Evolutionary conservation across 371 early-diverging fungal species (phyloP).

Genomic region (Entomophthora muscae): DNA sequence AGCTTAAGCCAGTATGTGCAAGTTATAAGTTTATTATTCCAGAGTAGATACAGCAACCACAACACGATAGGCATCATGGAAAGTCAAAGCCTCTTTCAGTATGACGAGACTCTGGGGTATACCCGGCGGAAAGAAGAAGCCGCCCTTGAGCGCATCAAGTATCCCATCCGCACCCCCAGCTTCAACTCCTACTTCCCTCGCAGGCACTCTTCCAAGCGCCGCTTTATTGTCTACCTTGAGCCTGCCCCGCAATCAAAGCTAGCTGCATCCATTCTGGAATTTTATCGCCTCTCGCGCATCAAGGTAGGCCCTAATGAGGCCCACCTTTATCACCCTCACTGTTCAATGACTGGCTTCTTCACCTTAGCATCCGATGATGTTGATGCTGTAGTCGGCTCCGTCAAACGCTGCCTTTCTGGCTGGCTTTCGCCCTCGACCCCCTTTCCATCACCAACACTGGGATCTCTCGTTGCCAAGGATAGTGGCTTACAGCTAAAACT

Average conservation of each 20-base stretch:
- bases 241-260: constrained; percentile 14
- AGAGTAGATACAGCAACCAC: too few relatives aligned
- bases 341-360: constrained; percentile 25
- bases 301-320: constrained; percentile 19
- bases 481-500: neutral
- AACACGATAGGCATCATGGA: too few relatives aligned
- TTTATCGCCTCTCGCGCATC: constrained; percentile 11
- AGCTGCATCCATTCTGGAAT: constrained; percentile 14
- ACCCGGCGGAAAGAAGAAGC: neutral
- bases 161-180: neutral
- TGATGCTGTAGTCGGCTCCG: neutral
- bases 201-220: constrained; percentile 7
- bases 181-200: constrained; percentile 1
- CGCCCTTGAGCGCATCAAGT: neutral
- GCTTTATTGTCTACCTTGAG: constrained; percentile 21
- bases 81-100: neutral
- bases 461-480: too few relatives aligned
- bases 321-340: constrained; percentile 22
- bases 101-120: neutral
- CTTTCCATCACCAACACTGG: neutral
- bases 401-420: neutral
- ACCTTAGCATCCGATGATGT: constrained; percentile 2
- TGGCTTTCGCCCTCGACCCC: neutral
- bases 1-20: too few relatives aligned
- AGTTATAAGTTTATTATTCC: too few relatives aligned